These are phyloP conservation scores for Jacaranda mimosifolia DNA, from an alignment of 257 asterid genomes.

Conservation along the genomic window DNA sequence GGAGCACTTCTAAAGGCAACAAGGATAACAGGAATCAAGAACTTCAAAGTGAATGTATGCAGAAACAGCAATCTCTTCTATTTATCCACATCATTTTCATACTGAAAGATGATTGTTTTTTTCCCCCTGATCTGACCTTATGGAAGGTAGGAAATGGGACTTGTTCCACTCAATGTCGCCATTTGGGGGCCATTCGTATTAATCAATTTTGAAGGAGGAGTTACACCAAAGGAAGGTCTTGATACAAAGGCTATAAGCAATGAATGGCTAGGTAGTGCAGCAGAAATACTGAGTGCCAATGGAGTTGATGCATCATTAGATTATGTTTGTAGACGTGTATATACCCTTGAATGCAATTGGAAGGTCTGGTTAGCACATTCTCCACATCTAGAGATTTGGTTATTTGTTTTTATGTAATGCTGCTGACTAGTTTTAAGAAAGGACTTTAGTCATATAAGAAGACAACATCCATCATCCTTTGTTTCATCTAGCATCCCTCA, in stretches of 20 bases:
- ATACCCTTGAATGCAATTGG: constrained; percentile 89
- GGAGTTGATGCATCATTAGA: constrained; percentile 69
- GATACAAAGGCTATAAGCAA: constrained; percentile 48
- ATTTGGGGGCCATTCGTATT: constrained; percentile 90
- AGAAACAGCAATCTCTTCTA: constrained; percentile 29
- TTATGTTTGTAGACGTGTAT: constrained; percentile 71
- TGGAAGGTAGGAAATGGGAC: constrained; percentile 82
- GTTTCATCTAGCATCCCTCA: not conserved
- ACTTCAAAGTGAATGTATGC: constrained; percentile 71
- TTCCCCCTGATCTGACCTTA: constrained; percentile 26
- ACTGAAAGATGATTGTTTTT: constrained; percentile 18
- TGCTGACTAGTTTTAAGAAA: not conserved
- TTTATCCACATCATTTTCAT: constrained; percentile 1
- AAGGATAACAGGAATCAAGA: constrained; percentile 74
- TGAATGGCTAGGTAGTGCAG: constrained; percentile 84
- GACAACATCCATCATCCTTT: not conserved
- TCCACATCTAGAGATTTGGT: not conserved
- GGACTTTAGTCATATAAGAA: not conserved
- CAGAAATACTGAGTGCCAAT: constrained; percentile 59
- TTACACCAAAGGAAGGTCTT: constrained; percentile 38
- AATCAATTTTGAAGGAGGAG: constrained; percentile 56
- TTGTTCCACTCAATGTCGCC: constrained; percentile 67
- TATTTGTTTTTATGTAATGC: not conserved
- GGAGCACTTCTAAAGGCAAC: constrained; percentile 82
- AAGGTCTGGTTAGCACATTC: constrained; percentile 59